phyloP scores from a whole-genome alignment of 2,329 filamentous ascomycete species.

The Exophiala lecanii-corni region DNA sequence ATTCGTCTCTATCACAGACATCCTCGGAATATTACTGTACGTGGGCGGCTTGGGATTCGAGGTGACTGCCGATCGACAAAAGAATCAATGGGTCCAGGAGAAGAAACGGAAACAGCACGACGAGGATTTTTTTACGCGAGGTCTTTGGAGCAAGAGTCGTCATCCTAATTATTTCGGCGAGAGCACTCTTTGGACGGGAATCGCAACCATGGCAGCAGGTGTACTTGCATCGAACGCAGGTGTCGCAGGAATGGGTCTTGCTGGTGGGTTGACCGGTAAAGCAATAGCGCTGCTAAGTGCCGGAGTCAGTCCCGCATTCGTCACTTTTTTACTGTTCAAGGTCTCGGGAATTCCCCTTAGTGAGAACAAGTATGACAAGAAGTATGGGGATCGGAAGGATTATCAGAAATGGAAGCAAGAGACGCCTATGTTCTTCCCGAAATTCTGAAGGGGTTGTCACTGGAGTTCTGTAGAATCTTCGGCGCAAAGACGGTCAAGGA shows the following conservation, averaged over 20 bases:
- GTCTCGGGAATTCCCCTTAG: conserved; percentile 62
- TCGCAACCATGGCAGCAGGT: conserved; percentile 57
- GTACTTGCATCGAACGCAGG: conserved; percentile 52
- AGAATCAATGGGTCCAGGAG: conserved; percentile 56
- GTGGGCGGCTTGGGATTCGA: conserved; percentile 58
- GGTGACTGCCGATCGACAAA: conserved; percentile 59
- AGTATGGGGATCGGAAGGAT: conserved; percentile 59
- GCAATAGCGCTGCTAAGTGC: conserved; percentile 47
- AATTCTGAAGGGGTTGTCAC: conserved; percentile 47
- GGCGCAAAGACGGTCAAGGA: too few relatives aligned
- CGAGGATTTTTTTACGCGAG: conserved; percentile 61
- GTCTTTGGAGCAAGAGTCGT: conserved; percentile 57
- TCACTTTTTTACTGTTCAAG: conserved; percentile 59
- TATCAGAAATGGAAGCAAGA: conserved; percentile 65
- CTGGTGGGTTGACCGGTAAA: conserved; percentile 39
- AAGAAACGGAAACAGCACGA: conserved; percentile 62
- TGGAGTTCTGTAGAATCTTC: too few relatives aligned
- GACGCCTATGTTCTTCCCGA: conserved; percentile 61
- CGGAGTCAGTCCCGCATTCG: conserved; percentile 60
- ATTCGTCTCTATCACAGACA: conserved; percentile 47
- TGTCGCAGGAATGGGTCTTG: conserved; percentile 54
- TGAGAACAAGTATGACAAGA: conserved; percentile 64
- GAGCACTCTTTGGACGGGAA: conserved; percentile 63
- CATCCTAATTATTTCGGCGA: conserved; percentile 74
- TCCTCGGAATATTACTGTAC: conserved; percentile 56